Conservation (phyloP, 306 rosid species). For the Malus asiatica region DNA sequence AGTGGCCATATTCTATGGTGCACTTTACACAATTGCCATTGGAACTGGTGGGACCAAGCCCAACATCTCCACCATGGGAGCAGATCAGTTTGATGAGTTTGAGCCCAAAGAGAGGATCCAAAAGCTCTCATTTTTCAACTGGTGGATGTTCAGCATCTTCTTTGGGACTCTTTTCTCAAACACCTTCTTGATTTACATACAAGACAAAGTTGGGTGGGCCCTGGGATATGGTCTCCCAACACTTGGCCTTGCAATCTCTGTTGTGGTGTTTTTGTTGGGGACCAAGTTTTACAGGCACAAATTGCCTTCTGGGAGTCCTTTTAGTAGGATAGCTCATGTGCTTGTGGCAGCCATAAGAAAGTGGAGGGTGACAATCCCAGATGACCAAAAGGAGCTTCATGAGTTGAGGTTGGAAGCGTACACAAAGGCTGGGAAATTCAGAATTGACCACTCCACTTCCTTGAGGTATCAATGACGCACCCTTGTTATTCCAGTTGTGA, state of each 20-base stretch:
- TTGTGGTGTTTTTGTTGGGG: slow-evolving; percentile 57
- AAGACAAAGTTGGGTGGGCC: slow-evolving; percentile 66
- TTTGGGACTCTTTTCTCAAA: slow-evolving; percentile 62
- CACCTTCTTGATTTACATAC: slow-evolving; percentile 65
- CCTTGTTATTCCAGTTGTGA: not conserved
- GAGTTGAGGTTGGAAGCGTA: slow-evolving; percentile 51
- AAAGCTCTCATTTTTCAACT: slow-evolving; percentile 74
- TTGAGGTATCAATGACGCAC: slow-evolving; percentile 32
- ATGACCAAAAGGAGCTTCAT: slow-evolving; percentile 56
- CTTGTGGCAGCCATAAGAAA: slow-evolving; percentile 52
- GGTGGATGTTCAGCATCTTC: slow-evolving; percentile 78
- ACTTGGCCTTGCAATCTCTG: slow-evolving; percentile 46
- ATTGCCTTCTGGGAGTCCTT: slow-evolving; percentile 67
- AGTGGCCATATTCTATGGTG: slow-evolving; percentile 49
- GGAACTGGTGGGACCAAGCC: slow-evolving; percentile 94
- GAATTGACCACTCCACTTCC: slow-evolving; percentile 41
- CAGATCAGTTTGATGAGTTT: slow-evolving; percentile 77
- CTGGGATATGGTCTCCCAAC: slow-evolving; percentile 85
- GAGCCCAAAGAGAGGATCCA: slow-evolving; percentile 53
- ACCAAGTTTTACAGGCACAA: slow-evolving; percentile 64
- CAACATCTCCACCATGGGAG: slow-evolving; percentile 88
- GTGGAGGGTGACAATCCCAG: slow-evolving; percentile 38
- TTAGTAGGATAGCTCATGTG: slow-evolving; percentile 49
- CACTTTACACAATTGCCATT: slow-evolving; percentile 52
- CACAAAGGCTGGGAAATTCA: slow-evolving; percentile 21